Evolutionary conservation across 495 filamentous ascomycete genomes (phyloP), one percentile per base, ranked within the genome.

Genomic region (Physcia stellaris): DNA sequence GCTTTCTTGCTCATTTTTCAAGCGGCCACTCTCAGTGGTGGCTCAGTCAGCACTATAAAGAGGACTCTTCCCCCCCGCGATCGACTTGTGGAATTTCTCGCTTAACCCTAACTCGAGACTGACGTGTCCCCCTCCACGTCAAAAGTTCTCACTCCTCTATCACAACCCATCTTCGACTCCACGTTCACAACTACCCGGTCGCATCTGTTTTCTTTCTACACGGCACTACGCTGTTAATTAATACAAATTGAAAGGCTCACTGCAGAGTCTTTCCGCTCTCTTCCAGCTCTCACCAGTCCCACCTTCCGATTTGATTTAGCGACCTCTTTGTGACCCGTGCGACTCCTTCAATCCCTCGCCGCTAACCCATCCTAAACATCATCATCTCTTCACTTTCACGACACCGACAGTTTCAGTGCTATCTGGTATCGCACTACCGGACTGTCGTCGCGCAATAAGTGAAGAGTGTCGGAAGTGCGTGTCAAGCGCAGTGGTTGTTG

Each of bases 401-500:
- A n/a, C n/a, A n/a, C n/a, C n/a, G n/a, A n/a, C n/a, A n/a, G n/a
- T n/a, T n/a, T n/a, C n/a, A n/a, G n/a, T n/a, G n/a, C n/a, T n/a
- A n/a, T n/a, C n/a, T n/a, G n/a, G n/a, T n/a, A n/a, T n/a, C n/a
- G n/a, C n/a, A n/a, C n/a, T n/a, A n/a, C n/a, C n/a, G n/a, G n/a
- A n/a, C n/a, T n/a, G n/a, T n/a, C n/a, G n/a, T n/a, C n/a, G n/a
- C n/a, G n/a, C n/a, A n/a, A n/a, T n/a, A n/a, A n/a, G n/a, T 20
- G 26, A 29, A 23, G 35, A 30, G 28, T 23, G 31, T 28, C 31
- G 26, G 26, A 28, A n/a, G 26, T 38, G 29, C 39, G 35, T 42
- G 43, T 47, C 24, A 44, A 43, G 46, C 40, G 43, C 49, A 57
- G 48, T 48, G 48, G 40, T 54, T 64, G 59, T 65, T 77, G 85